These are phyloP conservation scores for Tympanopsis confertula DNA, from an alignment of 2,329 filamentous ascomycete species.

Conservation along the genomic window DNA sequence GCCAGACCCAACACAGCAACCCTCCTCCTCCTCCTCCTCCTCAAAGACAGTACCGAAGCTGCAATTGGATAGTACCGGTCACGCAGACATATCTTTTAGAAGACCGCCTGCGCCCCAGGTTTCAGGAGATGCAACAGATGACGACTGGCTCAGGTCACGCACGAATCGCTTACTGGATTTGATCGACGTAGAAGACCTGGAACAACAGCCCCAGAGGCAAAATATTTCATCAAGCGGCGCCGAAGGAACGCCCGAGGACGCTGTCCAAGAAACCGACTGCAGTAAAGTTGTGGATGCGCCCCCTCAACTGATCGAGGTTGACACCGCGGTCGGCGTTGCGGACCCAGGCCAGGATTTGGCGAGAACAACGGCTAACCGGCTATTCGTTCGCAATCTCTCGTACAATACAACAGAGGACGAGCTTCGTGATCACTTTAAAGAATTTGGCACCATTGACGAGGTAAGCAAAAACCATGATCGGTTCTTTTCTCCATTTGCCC, in stretches of 20 bases:
- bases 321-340: constrained; percentile 4
- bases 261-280: constrained; percentile 5
- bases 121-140: constrained; percentile 54
- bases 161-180: constrained; percentile 80
- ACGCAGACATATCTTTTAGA: not conserved
- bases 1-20: not conserved
- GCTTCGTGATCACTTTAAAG: constrained; percentile 45
- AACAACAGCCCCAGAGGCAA: constrained; percentile 6
- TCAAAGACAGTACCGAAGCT: not conserved
- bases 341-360: constrained; percentile 5
- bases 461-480: constrained; percentile 42
- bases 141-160: constrained; percentile 82
- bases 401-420: not conserved
- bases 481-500: constrained; percentile 8
- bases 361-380: constrained; percentile 1
- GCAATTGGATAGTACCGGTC: too few species aligned
- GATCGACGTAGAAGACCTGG: constrained; percentile 58
- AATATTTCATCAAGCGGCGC: constrained; percentile 4
- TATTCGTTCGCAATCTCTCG: not conserved
- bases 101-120: constrained; percentile 2
- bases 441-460: constrained; percentile 72
- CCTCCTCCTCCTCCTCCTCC: not conserved
- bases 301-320: constrained; percentile 3
- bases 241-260: constrained; percentile 6
- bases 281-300: too few species aligned